Evolutionary conservation across 1,139 yeast species (phyloP).

Genomic region (Sugiyamaella pinicola): DNA sequence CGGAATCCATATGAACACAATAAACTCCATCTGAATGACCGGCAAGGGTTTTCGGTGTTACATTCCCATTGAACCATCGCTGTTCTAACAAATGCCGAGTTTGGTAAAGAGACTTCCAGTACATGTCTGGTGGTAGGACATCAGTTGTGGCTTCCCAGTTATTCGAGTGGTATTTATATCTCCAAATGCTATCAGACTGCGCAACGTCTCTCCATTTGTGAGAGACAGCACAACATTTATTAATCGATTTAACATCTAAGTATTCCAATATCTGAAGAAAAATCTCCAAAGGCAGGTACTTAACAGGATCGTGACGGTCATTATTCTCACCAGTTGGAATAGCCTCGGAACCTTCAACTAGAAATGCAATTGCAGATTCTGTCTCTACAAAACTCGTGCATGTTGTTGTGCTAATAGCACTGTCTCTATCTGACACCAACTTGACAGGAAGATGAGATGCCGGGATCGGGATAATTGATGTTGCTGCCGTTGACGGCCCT

Average conservation of each 20-base stretch:
- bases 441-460: not conserved
- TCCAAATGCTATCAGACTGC: constrained; percentile 36
- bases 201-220: constrained; percentile 33
- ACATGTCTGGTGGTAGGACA: constrained; percentile 23
- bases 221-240: constrained; percentile 33
- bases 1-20: constrained; percentile 42
- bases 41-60: constrained; percentile 32
- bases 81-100: constrained; percentile 36
- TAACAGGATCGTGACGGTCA: constrained; percentile 32
- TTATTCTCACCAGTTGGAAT: constrained; percentile 1
- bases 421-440: constrained; percentile 14
- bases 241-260: constrained; percentile 31
- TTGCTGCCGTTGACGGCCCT: not conserved
- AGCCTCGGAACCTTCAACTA: constrained; percentile 19
- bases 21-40: constrained; percentile 45
- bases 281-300: constrained; percentile 36
- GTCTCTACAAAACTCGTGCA: constrained; percentile 24
- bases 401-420: not conserved
- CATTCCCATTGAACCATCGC: constrained; percentile 38
- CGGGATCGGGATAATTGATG: not conserved
- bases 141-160: constrained; percentile 30
- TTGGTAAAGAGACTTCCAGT: constrained; percentile 37
- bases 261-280: constrained; percentile 30
- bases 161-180: constrained; percentile 28
- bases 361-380: constrained; percentile 35